Base-by-base conservation (phyloP, 768 basidiomycete species). In the Mycena filopes region DNA sequence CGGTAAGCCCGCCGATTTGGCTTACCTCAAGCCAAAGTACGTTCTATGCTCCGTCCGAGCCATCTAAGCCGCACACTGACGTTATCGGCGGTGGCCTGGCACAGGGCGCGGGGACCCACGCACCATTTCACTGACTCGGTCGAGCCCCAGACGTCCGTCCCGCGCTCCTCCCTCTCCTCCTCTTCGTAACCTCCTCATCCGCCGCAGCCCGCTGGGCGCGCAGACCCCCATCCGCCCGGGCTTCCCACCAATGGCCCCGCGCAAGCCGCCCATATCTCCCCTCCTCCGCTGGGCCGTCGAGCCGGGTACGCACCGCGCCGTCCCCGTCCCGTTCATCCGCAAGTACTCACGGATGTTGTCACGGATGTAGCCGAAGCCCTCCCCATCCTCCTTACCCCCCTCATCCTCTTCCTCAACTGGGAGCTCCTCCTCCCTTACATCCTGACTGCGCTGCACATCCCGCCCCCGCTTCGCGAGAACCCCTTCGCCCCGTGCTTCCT, bases 401-500 rank as follows among this genome's bases (percentile, higher is more conserved):
- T 90, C 60, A 72, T 89, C 0, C 79, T 91, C 9, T 93, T 84
- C 74, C 49, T 81, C 16, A 89, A 87, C 71, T 90, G 92, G 89
- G 81, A 88, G 54, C 36, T 88, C n/a, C 65, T 83, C 10, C 46
- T 62, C 11, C 18, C 40, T 10, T 28, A 13, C 8, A 1, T 58
- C 12, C 82, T 81, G 64, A 64, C 89, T 49, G 75, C 82, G 1
- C 77, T 83, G 0, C 80, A 74, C 40, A 62, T 84, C 6, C 33
- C 7, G 8, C 69, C 80, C 13, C 62, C 36, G 13, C 58, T 40
- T 18, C 3, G 9, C 2, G 56, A 38, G 11, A 98, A 97, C 74
- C 95, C 94, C 2, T 92, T 97, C 72, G 78, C 80, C 1, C 81
- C 84, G 12, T 70, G 95, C 41, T 81, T 98, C 68, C 85, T 91